Evolutionary conservation across 768 basidiomycete species (phyloP).

Genomic region (Imleria badia): DNA sequence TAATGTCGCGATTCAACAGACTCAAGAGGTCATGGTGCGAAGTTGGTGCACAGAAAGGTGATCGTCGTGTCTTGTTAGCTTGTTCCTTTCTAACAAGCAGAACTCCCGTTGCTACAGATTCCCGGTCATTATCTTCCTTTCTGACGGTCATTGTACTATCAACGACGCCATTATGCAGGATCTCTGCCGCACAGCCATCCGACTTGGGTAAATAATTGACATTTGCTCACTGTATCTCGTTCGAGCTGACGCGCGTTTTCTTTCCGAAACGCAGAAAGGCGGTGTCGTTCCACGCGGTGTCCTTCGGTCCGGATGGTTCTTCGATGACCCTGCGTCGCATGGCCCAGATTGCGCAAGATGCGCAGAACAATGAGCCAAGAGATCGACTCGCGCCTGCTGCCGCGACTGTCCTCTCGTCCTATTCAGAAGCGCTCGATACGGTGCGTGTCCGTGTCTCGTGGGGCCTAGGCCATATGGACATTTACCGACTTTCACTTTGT

Average conservation of each 20-base stretch:
- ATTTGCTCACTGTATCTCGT: background rate
- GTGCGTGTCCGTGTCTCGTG: constrained; percentile 36
- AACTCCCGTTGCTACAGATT: constrained; percentile 23
- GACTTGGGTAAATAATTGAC: constrained; percentile 40
- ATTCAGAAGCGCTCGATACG: constrained; percentile 50
- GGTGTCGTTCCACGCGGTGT: constrained; percentile 56
- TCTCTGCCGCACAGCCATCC: constrained; percentile 41
- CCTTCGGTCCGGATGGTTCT: too few species aligned
- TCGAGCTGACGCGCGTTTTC: background rate
- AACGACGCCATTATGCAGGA: constrained; percentile 37
- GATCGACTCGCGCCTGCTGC: constrained; percentile 37
- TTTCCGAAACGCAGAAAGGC: constrained; percentile 43
- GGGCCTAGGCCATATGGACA: too few species aligned
- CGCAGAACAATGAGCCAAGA: constrained; percentile 43
- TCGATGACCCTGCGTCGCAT: constrained; percentile 42
- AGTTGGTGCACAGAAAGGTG: too few species aligned
- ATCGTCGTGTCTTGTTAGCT: constrained; percentile 29
- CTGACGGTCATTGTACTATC: constrained; percentile 49
- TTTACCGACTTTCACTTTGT: too few species aligned
- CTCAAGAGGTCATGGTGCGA: too few species aligned
- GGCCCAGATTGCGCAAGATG: constrained; percentile 50
- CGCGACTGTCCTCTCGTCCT: constrained; percentile 43
- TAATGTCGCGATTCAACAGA: too few species aligned
- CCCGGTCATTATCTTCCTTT: too few species aligned
- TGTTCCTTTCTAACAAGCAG: background rate